Base-by-base conservation (phyloP, 495 filamentous ascomycete genomes). In the Penicillium fimorum region DNA sequence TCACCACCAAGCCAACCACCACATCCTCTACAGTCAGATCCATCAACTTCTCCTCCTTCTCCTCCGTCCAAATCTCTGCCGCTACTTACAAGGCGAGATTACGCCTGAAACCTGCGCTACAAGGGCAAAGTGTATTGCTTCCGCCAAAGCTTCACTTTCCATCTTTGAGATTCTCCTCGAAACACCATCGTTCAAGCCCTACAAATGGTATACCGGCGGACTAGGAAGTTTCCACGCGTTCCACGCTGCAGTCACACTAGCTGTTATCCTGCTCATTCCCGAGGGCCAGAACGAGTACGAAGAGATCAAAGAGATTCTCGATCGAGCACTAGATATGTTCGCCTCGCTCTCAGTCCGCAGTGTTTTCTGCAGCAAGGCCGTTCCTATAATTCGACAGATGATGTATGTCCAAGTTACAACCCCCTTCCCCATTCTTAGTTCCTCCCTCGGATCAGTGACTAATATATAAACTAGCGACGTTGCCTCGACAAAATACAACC, bases 11-110 rank as follows among this genome's bases (percentile, higher is more conserved):
- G 74, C 75, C 47, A 76, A 77, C 53, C 60, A 75, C 29, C 73
- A 77, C 53, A 79, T 78, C 44, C 64, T 80, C 13, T 73, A 79
- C 63, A 70, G 70, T 53, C 73, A 78, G 48, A 70, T 77, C 40
- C 74, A 80, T 48, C 78, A 80, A 52, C 65, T 79, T 0, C 67
- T 75, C 49, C 70, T 80, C 4, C 74, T 80, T 8, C 70, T 79
- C 8, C 69, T 76, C 25, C 75, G 76, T 3, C 76, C 78, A 1
- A 66, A 54, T 17, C 69, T 79, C 1, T 76, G 72, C 35, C 69
- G 69, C 24, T 75, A 71, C 32, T 47, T 76, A 9, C 70, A 76
- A 40, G 70, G 71, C 38, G 71, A 74, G n/a, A 65, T 73, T 25
- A 74, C 74, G n/a, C 57, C 68, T 1, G 72, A 77, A 49, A 74